Evolutionary conservation across 441 rosid species (phyloP), one percentile per base, ranked within the genome.

Genomic region (Corymbia citriodora): DNA sequence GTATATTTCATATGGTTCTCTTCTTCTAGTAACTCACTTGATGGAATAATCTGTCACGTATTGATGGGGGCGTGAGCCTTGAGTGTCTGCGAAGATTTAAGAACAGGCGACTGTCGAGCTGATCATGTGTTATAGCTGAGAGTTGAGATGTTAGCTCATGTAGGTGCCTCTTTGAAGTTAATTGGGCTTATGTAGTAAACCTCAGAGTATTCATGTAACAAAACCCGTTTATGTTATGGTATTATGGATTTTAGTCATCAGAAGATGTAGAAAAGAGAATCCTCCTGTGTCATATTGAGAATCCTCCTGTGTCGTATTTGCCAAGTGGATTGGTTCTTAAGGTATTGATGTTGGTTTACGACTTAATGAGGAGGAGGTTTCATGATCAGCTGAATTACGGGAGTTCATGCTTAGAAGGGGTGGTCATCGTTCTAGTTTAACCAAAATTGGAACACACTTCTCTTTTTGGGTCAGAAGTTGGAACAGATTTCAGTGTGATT

Each of bases 221-320:
- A 40, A 74, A 36, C 83, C 83, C 27, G 10, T 40, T 40, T 23
- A 10, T 36, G 27, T 21, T 11, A 6, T 21, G 83, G 29, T 40
- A 40, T 74, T 40, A 40, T 74, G 50, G 83, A 7, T 40, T 74
- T 74, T 40, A 74, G 83, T 40, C 15, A 40, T 74, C 29, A 2
- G 29, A 0, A 40, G 85, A 27, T 0, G 49, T 1, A 19, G 82
- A 72, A 72, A 74, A 74, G 85, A 74, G 50, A 74, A 74, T 74
- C 49, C 50, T 74, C 85, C 27, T 0, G 2, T 0, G 50, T 40
- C 27, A 3, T 40, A 19, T 40, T 23, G 83, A 74, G 50, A 74
- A 74, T 74, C 49, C 29, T 74, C 83, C 27, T 0, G 1, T 0
- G 50, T 40, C 50, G 2, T 40, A 19, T 40, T 23, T 9, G 3